Base-by-base conservation (phyloP, 371 early-diverging fungal species). In the Rhizopus arrhizus region DNA sequence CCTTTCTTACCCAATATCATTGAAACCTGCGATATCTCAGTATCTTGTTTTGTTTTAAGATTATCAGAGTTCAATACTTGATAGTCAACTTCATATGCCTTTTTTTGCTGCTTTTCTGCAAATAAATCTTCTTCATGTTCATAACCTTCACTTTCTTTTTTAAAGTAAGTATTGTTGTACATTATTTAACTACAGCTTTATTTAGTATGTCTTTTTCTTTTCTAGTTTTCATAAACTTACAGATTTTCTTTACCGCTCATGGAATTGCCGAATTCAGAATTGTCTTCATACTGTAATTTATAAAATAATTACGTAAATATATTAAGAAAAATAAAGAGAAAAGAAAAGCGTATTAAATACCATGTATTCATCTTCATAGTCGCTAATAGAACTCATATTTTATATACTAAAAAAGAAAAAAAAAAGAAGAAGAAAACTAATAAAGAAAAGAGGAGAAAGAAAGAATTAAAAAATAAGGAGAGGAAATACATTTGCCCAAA, bases 11-110 rank as follows among this genome's bases (percentile, higher is more conserved):
- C 77, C 52, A 76, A 43, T 56, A 79, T 79, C 33, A 59, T 58
- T 5, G 77, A 65, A 15, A 79, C 77, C 48, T 79, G 80, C 5
- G 59, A 57, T 49, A 79, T 65, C 64, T 79, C 80, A 50, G 70
- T 67, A 29, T 72, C 69, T 58, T 79, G 80, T 28, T 66, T 72
- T 3, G 46, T 40, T 61, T 74, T 58, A 3, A 79, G 61, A 38
- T 66, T 53, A 10, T 11, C 42, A 3, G 56, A 49, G 34, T 54
- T 69, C 33, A 74, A 69, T 3, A 79, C 75, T 28, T 58, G 64
- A 47, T 65, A 74, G 9, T 79, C 77, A 0, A 76, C 72, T 62
- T 79, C 66, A 57, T 79, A 76, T 1, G 77, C 66, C 38, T 71
- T 79, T 43, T 65, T 62, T 34, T 59, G 69, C 15, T 61, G 67